Conservation (phyloP, 228 moss, liverwort and hornwort genomes). For the Sphagnum fallax region DNA sequence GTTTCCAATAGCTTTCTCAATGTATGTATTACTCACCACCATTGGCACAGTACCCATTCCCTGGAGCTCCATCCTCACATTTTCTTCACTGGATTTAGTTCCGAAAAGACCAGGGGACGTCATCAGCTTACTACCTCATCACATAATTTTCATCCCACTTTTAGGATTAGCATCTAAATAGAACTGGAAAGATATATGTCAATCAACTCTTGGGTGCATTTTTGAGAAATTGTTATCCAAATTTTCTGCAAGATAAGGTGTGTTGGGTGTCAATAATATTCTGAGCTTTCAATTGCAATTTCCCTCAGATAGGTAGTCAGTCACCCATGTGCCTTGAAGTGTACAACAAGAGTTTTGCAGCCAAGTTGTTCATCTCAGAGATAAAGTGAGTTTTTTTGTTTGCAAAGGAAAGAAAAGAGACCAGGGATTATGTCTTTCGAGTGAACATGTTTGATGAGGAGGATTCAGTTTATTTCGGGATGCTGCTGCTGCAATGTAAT, state of each 20-base stretch:
- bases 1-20: conserved; percentile 32
- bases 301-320: background rate
- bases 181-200: background rate
- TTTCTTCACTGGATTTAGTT: background rate
- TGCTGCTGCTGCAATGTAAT: conserved; percentile 31
- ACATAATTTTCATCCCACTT: background rate
- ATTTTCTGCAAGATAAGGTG: too few relatives aligned
- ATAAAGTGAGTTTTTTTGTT: background rate
- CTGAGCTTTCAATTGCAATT: too few relatives aligned
- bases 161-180: background rate
- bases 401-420: conserved; percentile 7
- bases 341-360: background rate
- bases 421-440: conserved; percentile 19
- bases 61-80: background rate
- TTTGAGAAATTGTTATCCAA: too few relatives aligned
- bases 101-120: background rate
- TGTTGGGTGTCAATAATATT: too few relatives aligned
- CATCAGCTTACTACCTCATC: background rate
- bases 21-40: conserved; percentile 23
- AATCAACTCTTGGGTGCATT: too few relatives aligned
- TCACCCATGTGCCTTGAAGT: background rate
- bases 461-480: conserved; percentile 23
- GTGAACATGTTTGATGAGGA: conserved; percentile 12
- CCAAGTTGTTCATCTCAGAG: background rate
- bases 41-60: conserved; percentile 14